phyloP scores from a whole-genome alignment of 129 eudicot species.

The Sambucus nigra region DNA sequence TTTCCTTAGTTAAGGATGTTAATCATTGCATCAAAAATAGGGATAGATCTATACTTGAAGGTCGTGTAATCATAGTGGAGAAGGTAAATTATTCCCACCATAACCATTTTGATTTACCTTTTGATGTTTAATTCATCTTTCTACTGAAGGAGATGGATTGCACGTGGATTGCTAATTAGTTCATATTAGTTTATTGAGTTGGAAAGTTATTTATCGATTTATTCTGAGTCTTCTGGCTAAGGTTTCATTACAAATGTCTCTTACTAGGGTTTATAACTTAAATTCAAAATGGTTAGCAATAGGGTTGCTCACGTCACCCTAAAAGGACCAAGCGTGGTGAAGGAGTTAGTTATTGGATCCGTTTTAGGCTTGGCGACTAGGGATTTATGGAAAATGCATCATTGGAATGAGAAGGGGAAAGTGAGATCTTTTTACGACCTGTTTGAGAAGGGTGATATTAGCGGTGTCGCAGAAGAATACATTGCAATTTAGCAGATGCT shows the following conservation, averaged over 20 bases:
- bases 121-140: neutral
- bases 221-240: too few relatives aligned
- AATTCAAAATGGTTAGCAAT: slow-evolving; percentile 1
- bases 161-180: neutral
- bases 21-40: slow-evolving; percentile 72
- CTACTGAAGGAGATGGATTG: too few relatives aligned
- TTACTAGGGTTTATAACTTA: too few relatives aligned
- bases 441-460: too few relatives aligned
- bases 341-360: neutral
- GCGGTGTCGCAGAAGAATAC: too few relatives aligned
- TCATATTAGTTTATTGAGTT: slow-evolving; percentile 4
- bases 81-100: slow-evolving; percentile 41
- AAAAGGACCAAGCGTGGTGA: too few relatives aligned
- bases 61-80: slow-evolving; percentile 93
- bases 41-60: slow-evolving; percentile 77
- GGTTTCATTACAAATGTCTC: too few relatives aligned
- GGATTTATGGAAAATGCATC: too few relatives aligned
- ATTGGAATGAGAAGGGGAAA: too few relatives aligned
- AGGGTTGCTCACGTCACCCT: neutral
- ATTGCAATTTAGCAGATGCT: too few relatives aligned
- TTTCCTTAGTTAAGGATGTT: slow-evolving; percentile 72
- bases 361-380: too few relatives aligned
- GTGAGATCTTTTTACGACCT: too few relatives aligned
- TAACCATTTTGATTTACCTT: neutral
- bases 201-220: neutral